A percentile compares a stretch with the other conserved stretches of the same genome.
phyloP scores from a whole-genome alignment of 306 rosid genomes.

The Ceratonia siliqua region DNA sequence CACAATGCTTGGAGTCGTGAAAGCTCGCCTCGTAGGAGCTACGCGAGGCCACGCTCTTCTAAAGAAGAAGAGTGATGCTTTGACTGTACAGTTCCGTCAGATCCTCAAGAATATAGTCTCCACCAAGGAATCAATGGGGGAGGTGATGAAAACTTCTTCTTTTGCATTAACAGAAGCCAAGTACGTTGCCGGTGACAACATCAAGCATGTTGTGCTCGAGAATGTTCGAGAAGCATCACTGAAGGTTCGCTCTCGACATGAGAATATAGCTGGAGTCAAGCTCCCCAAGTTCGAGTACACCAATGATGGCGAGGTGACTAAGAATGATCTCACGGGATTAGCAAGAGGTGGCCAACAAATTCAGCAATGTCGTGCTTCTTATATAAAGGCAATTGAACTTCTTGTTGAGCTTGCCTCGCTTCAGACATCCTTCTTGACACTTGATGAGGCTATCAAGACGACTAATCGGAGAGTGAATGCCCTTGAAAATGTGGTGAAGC shows the following conservation, averaged over 20 bases:
- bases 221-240: constrained; percentile 79
- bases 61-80: constrained; percentile 96
- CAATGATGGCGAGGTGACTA: constrained; percentile 57
- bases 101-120: constrained; percentile 90
- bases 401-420: constrained; percentile 97
- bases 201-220: constrained; percentile 86
- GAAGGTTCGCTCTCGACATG: constrained; percentile 79
- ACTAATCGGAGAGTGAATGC: constrained; percentile 95
- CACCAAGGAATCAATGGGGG: constrained; percentile 95
- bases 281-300: constrained; percentile 87
- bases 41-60: constrained; percentile 96
- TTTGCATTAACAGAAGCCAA: constrained; percentile 89
- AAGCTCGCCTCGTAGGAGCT: constrained; percentile 86
- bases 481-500: constrained; percentile 88
- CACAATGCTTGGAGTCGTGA: constrained; percentile 84
- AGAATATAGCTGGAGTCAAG: constrained; percentile 89
- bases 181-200: constrained; percentile 91
- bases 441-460: constrained; percentile 90
- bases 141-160: constrained; percentile 81
- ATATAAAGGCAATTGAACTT: constrained; percentile 86
- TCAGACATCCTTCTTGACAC: constrained; percentile 91
- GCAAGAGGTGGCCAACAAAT: constrained; percentile 96
- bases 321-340: constrained; percentile 92
- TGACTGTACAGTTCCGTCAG: constrained; percentile 85
- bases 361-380: constrained; percentile 83